Percentiles rank a stretch among this genome's conserved stretches.
phyloP scores from a whole-genome alignment of 2,329 filamentous ascomycete genomes.

The Fusarium tjaetaba region DNA sequence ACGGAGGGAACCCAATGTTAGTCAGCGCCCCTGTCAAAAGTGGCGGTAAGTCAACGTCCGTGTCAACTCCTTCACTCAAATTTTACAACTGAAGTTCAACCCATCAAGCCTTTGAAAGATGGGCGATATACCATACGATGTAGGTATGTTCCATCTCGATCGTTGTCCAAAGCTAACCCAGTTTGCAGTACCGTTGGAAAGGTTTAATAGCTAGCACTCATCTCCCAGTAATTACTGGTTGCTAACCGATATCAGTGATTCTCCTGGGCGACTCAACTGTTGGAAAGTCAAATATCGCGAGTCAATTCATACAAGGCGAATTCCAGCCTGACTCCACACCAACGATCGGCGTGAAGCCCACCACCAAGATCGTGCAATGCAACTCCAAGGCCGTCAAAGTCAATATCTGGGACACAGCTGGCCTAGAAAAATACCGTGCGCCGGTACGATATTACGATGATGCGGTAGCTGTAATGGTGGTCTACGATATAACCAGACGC shows the following conservation, averaged over 20 bases:
- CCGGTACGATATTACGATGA: neutral
- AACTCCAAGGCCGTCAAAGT: neutral
- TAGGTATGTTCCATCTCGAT: accelerated
- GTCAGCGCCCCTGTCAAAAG: neutral
- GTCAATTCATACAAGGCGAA: neutral
- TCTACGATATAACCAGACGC: constrained; percentile 1
- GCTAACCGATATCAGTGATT: neutral
- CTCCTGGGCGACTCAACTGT: neutral
- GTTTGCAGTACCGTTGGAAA: neutral
- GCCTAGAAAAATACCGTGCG: neutral
- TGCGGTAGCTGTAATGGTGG: neutral
- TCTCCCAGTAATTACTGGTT: accelerated
- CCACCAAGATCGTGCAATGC: neutral
- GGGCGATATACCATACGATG: neutral
- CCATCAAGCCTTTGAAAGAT: neutral
- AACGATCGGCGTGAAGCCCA: neutral
- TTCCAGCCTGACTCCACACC: neutral
- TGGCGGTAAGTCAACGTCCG: neutral
- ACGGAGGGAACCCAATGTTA: neutral
- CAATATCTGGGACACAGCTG: constrained; percentile 4
- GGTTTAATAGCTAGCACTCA: accelerated
- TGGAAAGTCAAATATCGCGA: constrained; percentile 6
- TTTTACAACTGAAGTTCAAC: neutral
- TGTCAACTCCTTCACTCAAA: too few species aligned
- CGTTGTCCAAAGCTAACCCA: neutral